A percentile compares a stretch with the other conserved stretches of the same genome.
These are phyloP conservation scores for Ascochyta viciae-villosae DNA, from an alignment of 2,329 filamentous ascomycete genomes.

Conservation along the genomic window DNA sequence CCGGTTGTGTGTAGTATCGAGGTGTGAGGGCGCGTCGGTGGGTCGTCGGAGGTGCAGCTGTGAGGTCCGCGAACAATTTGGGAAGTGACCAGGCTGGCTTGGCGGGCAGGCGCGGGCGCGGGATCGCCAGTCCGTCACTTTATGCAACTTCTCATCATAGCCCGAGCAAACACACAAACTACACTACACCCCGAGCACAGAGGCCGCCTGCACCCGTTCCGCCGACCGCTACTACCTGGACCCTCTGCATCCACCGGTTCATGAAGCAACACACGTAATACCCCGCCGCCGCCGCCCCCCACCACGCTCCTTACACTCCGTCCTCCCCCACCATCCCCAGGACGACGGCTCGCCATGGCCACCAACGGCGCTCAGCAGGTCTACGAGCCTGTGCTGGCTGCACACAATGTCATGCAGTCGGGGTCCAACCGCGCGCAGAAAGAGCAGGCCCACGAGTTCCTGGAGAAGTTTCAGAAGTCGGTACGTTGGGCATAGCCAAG, in stretches of 20 bases:
- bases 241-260: slow-evolving; percentile 17
- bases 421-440: slow-evolving; percentile 83
- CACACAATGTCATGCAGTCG: slow-evolving; percentile 88
- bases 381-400: slow-evolving; percentile 85
- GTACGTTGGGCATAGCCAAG: slow-evolving; percentile 60
- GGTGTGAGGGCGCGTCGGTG: slow-evolving; percentile 16
- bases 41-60: slow-evolving; percentile 28
- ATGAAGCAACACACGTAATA: slow-evolving; percentile 35
- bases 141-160: slow-evolving; percentile 35
- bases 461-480: slow-evolving; percentile 98
- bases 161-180: slow-evolving; percentile 25
- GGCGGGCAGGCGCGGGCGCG: slow-evolving; percentile 29
- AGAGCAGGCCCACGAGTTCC: slow-evolving; percentile 86
- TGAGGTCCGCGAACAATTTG: slow-evolving; percentile 37
- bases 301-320: slow-evolving; percentile 22
- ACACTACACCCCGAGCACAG: slow-evolving; percentile 15
- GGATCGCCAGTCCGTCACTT: slow-evolving; percentile 31
- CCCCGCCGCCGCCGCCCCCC: slow-evolving; percentile 36
- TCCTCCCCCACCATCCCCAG: slow-evolving; percentile 28
- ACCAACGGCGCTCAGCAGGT: slow-evolving; percentile 70
- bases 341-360: slow-evolving; percentile 64
- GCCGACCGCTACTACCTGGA: slow-evolving; percentile 9
- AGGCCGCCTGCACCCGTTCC: background rate
- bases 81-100: slow-evolving; percentile 35
- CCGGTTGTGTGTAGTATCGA: slow-evolving; percentile 1